A percentile compares a stretch with the other conserved stretches of the same genome.
These are phyloP conservation scores for Pueraria montana DNA, from an alignment of 306 rosid species.

Conservation along the genomic window DNA sequence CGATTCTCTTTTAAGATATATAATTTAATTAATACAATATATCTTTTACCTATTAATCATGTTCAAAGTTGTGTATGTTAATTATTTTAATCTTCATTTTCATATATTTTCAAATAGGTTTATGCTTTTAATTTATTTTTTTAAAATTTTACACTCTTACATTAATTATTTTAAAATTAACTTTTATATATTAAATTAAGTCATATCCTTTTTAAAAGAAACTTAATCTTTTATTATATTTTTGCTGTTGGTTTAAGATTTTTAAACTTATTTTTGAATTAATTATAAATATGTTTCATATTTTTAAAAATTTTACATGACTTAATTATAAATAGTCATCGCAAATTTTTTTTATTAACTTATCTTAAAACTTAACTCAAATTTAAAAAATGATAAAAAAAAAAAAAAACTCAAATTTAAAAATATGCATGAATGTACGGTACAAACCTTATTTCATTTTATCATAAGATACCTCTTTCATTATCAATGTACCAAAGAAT, in stretches of 20 bases:
- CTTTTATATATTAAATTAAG: background rate
- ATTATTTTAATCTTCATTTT: background rate
- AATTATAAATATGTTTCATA: background rate
- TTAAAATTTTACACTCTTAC: background rate
- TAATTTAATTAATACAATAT: background rate
- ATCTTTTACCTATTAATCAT: background rate
- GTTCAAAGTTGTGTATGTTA: background rate
- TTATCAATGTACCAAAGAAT: too few relatives aligned
- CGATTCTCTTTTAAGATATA: background rate
- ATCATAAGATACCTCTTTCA: too few relatives aligned
- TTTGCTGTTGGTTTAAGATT: background rate
- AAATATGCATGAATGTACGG: background rate
- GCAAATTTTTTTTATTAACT: background rate
- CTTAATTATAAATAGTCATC: background rate
- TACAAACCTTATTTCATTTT: too few relatives aligned
- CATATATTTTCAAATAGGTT: background rate
- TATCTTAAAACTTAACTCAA: background rate
- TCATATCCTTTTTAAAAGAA: background rate
- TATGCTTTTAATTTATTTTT: background rate
- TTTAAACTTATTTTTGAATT: background rate
- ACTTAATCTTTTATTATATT: background rate
- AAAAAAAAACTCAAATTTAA: background rate
- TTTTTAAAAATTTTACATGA: background rate
- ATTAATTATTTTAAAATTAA: background rate
- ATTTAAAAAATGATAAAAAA: too few relatives aligned